Evolutionary conservation across 176 grass and related monocot genomes (phyloP).

Genomic region (Urochloa ruziziensis): DNA sequence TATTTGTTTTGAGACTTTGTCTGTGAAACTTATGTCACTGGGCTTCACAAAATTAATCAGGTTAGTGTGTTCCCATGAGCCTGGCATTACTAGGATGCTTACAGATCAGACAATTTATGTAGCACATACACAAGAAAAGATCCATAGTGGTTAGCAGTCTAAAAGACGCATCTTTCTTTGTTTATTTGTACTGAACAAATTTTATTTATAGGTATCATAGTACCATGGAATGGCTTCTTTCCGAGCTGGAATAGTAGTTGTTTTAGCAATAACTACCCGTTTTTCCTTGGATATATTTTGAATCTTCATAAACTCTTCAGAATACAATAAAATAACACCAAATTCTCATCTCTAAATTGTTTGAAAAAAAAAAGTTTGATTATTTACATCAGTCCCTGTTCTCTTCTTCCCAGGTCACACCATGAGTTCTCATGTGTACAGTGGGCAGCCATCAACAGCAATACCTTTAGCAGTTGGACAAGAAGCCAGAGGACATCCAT

Average conservation of each 20-base stretch:
- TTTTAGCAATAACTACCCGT: background rate
- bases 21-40: background rate
- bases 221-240: background rate
- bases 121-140: background rate
- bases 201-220: background rate
- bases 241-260: background rate
- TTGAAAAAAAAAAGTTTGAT: conserved; percentile 4
- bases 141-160: background rate
- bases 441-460: conserved; percentile 66
- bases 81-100: background rate
- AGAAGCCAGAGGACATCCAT: conserved; percentile 78
- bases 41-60: background rate
- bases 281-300: background rate
- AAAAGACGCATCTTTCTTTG: background rate
- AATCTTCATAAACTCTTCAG: background rate
- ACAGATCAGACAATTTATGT: background rate
- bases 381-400: conserved; percentile 24
- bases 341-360: conserved; percentile 13
- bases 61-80: background rate
- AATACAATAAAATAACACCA: background rate
- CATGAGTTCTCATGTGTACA: conserved; percentile 35
- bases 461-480: conserved; percentile 84
- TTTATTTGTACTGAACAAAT: background rate
- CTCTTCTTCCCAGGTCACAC: background rate
- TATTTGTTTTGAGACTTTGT: background rate